Evolutionary conservation across 2,329 filamentous ascomycete genomes (phyloP), one percentile per base, ranked within the genome.

Genomic region (Pyrenochaeta sp.): DNA sequence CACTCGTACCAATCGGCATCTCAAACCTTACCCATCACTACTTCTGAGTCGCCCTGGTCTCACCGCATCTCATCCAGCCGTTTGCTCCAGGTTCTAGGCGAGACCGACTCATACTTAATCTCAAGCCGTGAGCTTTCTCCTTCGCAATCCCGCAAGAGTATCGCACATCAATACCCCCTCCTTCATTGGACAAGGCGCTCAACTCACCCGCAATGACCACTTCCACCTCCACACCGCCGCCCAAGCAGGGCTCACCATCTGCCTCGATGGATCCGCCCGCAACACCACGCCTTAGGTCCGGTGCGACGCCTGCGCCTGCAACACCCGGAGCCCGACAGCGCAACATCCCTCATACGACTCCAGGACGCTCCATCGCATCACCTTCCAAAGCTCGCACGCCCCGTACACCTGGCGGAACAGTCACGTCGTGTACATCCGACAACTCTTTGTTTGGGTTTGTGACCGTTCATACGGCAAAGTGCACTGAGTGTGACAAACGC

Each of bases 381-480:
- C 48, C 7, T 51, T 56, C 30, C 39, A 57, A 25, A 42, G 48
- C 9, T 5, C 59, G 44, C 42, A 55, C 52, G 1, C 54, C 62
- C 19, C 61, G 40, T 44, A 69, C 59, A 2, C 61, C 66, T 3
- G 58, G 55, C 47, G 59, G 54, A 39, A 40, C 39, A 37, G 24
- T 47, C 1, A 32, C 10, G 1, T 7, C 43, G 4, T 75, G 72
- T 54, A 63, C 64, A 1, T 50, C 61, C 0, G 62, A 72, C 64
- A 52, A 66, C 24, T 24, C 63, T 15, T 50, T 69, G 56, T 70
- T 75, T 52, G 52, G 27, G 0, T 49, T 51, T 9, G 59, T 77
- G 27, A 61, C 40, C 0, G 71, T 77, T 7, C 75, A 75, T 45
- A 78, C 76, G 0, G 74, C 76, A n/a, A 78, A 77, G 50, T 78